Evolutionary conservation across 345 rosid genomes (phyloP).

Genomic region (Odontarrhena argentea): DNA sequence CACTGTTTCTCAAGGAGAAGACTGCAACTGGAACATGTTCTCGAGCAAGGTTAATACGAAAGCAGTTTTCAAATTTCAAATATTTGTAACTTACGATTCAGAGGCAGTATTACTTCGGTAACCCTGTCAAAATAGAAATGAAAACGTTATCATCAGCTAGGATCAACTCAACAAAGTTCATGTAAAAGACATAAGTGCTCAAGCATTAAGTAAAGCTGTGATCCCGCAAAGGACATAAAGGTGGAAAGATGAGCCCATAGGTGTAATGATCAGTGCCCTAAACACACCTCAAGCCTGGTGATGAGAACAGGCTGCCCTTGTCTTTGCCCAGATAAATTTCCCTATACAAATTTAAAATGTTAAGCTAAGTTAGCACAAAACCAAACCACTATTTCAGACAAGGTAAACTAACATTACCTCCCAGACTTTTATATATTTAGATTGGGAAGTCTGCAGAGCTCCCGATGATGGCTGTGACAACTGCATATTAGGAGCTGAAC

Average conservation of each 20-base stretch:
- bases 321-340: slow-evolving; percentile 88
- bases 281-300: slow-evolving; percentile 87
- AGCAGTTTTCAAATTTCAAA: neutral
- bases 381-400: slow-evolving; percentile 19
- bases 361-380: slow-evolving; percentile 11
- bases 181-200: slow-evolving; percentile 21
- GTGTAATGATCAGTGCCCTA: slow-evolving; percentile 1
- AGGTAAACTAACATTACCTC: slow-evolving; percentile 64
- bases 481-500: slow-evolving; percentile 66
- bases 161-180: slow-evolving; percentile 15
- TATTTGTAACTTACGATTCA: slow-evolving; percentile 70
- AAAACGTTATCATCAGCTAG: slow-evolving; percentile 23
- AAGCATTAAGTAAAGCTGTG: slow-evolving; percentile 12
- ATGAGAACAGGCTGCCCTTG: slow-evolving; percentile 98
- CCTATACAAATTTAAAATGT: slow-evolving; percentile 52
- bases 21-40: slow-evolving; percentile 15
- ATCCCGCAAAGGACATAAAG: slow-evolving; percentile 7
- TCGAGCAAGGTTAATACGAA: neutral
- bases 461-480: slow-evolving; percentile 74
- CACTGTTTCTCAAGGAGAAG: slow-evolving; percentile 1
- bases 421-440: slow-evolving; percentile 94
- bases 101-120: slow-evolving; percentile 87
- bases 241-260: neutral
- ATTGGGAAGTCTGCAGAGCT: slow-evolving; percentile 68
- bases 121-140: slow-evolving; percentile 64